phyloP scores from a whole-genome alignment of 2,329 filamentous ascomycete species.

The Raffaelea ambrosiae region DNA sequence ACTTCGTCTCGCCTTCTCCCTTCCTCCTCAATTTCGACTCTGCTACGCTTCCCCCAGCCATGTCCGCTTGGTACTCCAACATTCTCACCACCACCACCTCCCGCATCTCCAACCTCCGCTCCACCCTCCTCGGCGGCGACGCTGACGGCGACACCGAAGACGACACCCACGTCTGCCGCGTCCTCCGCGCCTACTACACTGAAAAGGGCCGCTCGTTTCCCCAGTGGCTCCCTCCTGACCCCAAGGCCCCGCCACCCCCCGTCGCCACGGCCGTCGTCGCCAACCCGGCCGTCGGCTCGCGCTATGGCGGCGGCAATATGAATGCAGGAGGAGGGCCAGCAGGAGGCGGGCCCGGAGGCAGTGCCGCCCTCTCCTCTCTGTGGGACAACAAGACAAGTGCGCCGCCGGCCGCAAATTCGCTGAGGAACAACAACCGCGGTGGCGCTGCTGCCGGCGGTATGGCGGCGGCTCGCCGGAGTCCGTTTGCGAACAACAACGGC shows the following conservation, averaged over 20 bases:
- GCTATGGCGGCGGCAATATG: slow-evolving; percentile 37
- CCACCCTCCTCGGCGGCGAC: slow-evolving; percentile 59
- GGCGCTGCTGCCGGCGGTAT: too few relatives aligned
- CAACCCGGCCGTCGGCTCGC: slow-evolving; percentile 39
- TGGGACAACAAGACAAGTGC: slow-evolving; percentile 44
- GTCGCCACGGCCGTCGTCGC: slow-evolving; percentile 43
- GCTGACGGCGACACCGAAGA: slow-evolving; percentile 70
- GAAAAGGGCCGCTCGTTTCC: slow-evolving; percentile 80
- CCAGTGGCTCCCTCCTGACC: slow-evolving; percentile 81
- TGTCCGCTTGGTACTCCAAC: slow-evolving; percentile 78
- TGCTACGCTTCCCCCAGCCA: slow-evolving; percentile 31
- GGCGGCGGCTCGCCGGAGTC: slow-evolving; percentile 15
- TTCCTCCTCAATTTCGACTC: background rate
- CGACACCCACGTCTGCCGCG: slow-evolving; percentile 89
- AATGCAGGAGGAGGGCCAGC: too few relatives aligned
- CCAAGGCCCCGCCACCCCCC: slow-evolving; percentile 56
- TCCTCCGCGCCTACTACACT: slow-evolving; percentile 84
- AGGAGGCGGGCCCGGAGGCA: slow-evolving; percentile 18
- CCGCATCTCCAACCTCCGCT: slow-evolving; percentile 56
- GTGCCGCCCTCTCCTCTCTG: slow-evolving; percentile 42
- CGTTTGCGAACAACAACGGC: slow-evolving; percentile 12
- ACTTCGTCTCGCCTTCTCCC: slow-evolving; percentile 23
- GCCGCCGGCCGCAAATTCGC: slow-evolving; percentile 33
- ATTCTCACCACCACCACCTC: slow-evolving; percentile 57
- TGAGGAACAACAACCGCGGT: slow-evolving; percentile 30